Evolutionary conservation across 192 early-diverging fungal genomes (phyloP).

Genomic region (Rhizophagus sp.): DNA sequence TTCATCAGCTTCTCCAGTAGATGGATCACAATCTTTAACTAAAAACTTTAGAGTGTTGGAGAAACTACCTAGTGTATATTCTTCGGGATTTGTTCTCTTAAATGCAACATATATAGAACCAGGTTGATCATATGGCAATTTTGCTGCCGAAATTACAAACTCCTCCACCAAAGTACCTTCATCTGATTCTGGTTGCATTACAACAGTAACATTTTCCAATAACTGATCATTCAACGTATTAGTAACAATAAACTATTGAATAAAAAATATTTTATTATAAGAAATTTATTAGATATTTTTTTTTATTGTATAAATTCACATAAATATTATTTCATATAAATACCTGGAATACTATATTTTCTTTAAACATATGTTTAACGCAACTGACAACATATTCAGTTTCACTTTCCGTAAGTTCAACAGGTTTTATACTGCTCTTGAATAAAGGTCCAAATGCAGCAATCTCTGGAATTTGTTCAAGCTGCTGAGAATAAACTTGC

Average conservation of each 20-base stretch:
- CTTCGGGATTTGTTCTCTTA: constrained; percentile 61
- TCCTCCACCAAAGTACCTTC: constrained; percentile 62
- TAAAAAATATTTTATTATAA: not conserved
- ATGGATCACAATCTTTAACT: constrained; percentile 95
- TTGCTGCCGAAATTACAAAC: constrained; percentile 68
- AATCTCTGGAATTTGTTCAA: constrained; percentile 83
- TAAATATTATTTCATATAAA: not conserved
- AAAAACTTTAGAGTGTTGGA: constrained; percentile 85
- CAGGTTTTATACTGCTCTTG: constrained; percentile 77
- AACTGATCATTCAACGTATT: constrained; percentile 95
- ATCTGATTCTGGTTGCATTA: constrained; percentile 74
- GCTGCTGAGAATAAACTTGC: constrained; percentile 70
- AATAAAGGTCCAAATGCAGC: constrained; percentile 82
- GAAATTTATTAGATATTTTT: too few relatives aligned
- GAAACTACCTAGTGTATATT: constrained; percentile 70
- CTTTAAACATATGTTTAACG: constrained; percentile 90
- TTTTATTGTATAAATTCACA: too few relatives aligned
- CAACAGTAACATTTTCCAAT: constrained; percentile 86
- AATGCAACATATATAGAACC: constrained; percentile 85
- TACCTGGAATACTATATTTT: constrained; percentile 94
- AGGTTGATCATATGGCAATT: constrained; percentile 77
- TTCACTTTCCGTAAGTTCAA: constrained; percentile 88
- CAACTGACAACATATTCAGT: constrained; percentile 94
- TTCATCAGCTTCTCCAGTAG: constrained; percentile 87
- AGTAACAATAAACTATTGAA: constrained; percentile 77